Conservation (phyloP, 2,329 filamentous ascomycete species). For the Aspergillus floridensis region DNA sequence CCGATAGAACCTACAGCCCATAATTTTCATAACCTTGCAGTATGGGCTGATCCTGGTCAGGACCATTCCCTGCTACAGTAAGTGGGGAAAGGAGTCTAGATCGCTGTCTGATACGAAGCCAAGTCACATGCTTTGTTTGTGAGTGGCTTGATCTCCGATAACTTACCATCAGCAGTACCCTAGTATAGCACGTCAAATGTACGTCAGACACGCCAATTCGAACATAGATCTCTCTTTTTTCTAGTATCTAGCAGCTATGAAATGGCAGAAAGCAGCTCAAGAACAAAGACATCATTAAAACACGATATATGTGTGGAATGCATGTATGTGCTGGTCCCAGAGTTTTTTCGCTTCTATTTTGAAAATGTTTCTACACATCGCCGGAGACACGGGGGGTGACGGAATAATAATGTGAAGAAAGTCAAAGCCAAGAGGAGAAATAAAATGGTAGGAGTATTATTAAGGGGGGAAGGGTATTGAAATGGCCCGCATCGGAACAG, state of each 20-base stretch:
- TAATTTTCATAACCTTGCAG: neutral
- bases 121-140: neutral
- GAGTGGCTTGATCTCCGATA: neutral
- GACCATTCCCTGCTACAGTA: neutral
- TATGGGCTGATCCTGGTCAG: neutral
- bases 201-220: neutral
- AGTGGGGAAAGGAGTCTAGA: neutral
- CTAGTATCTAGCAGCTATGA: neutral
- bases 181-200: neutral
- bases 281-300: constrained; percentile 3
- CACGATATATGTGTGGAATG: neutral
- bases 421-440: constrained; percentile 15
- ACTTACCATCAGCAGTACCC: neutral
- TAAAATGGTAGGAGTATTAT: constrained; percentile 24
- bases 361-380: constrained; percentile 16
- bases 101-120: neutral
- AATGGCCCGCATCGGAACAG: constrained; percentile 37
- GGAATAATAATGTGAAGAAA: constrained; percentile 4
- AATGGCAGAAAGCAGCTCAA: neutral
- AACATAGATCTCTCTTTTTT: neutral
- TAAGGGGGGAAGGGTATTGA: constrained; percentile 29
- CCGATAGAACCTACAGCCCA: too few species aligned
- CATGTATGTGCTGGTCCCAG: constrained; percentile 12
- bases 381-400: constrained; percentile 5
- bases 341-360: constrained; percentile 17